phyloP scores from a whole-genome alignment of 805 yeast species.

The Maudiozyma saulgeensis region DNA sequence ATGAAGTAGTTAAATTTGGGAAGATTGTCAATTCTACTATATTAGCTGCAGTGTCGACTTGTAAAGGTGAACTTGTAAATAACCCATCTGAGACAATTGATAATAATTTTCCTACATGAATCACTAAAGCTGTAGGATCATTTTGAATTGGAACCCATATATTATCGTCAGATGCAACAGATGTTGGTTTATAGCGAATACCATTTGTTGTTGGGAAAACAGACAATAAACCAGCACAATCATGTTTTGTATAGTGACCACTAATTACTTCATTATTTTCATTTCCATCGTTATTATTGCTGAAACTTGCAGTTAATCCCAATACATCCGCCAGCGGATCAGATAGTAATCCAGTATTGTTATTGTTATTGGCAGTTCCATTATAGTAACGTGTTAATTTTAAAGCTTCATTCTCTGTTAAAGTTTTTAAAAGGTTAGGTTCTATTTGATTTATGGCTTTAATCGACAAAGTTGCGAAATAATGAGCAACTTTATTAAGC shows the following conservation, averaged over 20 bases:
- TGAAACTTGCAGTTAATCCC: neutral
- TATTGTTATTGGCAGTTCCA: neutral
- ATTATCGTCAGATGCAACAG: conserved; percentile 18
- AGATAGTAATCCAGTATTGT: neutral
- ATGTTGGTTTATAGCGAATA: conserved; percentile 19
- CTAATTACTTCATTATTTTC: neutral
- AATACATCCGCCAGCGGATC: neutral
- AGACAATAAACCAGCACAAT: conserved; percentile 17
- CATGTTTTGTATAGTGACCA: neutral
- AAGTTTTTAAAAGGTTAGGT: neutral
- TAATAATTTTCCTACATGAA: conserved; percentile 22
- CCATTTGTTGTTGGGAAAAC: conserved; percentile 21
- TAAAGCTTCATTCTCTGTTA: conserved; percentile 8
- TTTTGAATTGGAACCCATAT: conserved; percentile 16
- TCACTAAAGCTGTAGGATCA: conserved; percentile 21
- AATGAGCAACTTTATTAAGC: conserved; percentile 16
- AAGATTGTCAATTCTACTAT: conserved; percentile 9
- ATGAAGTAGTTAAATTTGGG: conserved; percentile 5
- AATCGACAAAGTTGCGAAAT: conserved; percentile 16
- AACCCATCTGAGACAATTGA: conserved; percentile 14
- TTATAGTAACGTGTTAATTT: conserved; percentile 17
- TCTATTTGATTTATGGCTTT: conserved; percentile 6
- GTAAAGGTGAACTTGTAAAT: conserved; percentile 18
- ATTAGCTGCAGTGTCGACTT: conserved; percentile 13
- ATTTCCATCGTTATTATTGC: neutral